Evolutionary conservation across 2,329 filamentous ascomycete species (phyloP).

Genomic region (Venturia effusa): DNA sequence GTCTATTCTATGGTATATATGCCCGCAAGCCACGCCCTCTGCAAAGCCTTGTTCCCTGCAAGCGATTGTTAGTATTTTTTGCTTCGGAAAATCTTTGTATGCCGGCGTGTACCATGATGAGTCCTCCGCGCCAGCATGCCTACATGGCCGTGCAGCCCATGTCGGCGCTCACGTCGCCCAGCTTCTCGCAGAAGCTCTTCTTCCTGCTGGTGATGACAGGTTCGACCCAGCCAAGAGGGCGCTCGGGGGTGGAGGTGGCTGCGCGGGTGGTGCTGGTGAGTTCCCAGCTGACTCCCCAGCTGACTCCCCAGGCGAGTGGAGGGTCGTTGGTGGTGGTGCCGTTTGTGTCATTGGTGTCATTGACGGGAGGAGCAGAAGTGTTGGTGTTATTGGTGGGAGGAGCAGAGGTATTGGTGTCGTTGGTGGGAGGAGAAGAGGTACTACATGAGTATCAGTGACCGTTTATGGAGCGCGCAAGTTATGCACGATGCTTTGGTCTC

Average conservation of each 20-base stretch:
- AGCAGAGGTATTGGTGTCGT: neutral
- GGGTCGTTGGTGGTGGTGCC: neutral
- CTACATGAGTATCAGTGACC: neutral
- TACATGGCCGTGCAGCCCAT: neutral
- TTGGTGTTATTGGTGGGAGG: neutral
- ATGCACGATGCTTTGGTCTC: neutral
- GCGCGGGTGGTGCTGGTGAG: neutral
- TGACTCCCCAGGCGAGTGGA: no score
- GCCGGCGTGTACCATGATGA: neutral
- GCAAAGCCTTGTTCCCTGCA: neutral
- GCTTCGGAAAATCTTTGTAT: neutral
- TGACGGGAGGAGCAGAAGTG: neutral
- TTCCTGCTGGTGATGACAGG: neutral
- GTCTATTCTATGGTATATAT: neutral
- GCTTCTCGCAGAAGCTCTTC: neutral
- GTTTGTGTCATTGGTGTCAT: neutral
- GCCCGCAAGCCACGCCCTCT: neutral
- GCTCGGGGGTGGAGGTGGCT: neutral
- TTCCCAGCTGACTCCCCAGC: no score
- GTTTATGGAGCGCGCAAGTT: neutral
- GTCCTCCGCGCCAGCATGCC: neutral
- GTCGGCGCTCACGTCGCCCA: neutral
- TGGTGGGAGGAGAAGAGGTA: neutral
- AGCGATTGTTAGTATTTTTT: neutral
- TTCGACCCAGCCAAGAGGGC: neutral